Percentiles rank a stretch among this genome's conserved stretches.
These are phyloP conservation scores for Neurospora pannonica DNA, from an alignment of 495 filamentous ascomycete genomes.

Conservation along the genomic window DNA sequence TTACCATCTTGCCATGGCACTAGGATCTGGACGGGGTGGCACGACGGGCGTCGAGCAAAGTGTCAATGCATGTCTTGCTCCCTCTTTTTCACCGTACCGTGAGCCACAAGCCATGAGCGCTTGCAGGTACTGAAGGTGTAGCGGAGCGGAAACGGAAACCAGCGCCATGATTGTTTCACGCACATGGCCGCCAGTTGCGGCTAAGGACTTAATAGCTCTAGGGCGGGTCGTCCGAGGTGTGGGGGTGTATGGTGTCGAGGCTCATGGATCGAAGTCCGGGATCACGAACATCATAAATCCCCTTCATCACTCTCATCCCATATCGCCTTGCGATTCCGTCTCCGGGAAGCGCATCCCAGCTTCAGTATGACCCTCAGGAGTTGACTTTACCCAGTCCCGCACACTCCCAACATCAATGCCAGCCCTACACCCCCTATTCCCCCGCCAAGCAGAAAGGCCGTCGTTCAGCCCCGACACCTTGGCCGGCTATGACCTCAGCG, in stretches of 20 bases:
- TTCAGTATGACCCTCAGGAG: not conserved
- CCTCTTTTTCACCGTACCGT: not conserved
- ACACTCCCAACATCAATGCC: not conserved
- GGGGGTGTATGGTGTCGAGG: not conserved
- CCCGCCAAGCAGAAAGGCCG: not conserved
- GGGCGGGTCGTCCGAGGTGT: not conserved
- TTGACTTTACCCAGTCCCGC: not conserved
- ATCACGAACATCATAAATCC: not conserved
- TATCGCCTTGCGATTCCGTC: not conserved
- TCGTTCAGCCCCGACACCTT: not conserved
- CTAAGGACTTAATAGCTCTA: not conserved
- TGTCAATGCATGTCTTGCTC: not conserved
- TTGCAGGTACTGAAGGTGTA: not conserved
- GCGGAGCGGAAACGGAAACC: not conserved
- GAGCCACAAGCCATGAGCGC: not conserved
- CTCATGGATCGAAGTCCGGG: not conserved
- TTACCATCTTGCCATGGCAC: not conserved
- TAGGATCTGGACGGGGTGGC: not conserved
- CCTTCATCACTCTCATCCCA: not conserved
- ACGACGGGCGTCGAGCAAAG: not conserved
- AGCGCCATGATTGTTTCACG: not conserved
- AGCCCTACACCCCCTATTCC: not conserved
- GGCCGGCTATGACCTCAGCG: conserved; percentile 9
- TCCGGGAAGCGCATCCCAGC: not conserved
- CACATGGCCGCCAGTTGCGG: not conserved